Conservation (phyloP, 1,284 basidiomycete genomes). For the Puccinia coronata region DNA sequence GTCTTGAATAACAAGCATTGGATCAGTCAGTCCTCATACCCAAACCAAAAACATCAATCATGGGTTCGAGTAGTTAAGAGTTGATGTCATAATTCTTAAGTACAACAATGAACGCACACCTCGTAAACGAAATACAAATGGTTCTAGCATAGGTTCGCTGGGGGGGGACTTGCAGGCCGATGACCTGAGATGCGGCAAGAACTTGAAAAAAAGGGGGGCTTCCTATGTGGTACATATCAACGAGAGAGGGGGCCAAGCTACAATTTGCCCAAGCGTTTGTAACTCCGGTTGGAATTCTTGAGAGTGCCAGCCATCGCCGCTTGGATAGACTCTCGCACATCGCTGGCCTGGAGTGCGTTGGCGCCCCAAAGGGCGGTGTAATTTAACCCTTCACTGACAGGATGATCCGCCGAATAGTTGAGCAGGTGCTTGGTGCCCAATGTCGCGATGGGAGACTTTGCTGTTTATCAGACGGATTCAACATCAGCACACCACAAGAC, state of each 20-base stretch:
- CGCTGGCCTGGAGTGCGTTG: conserved; percentile 39
- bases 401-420: conserved; percentile 60
- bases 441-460: conserved; percentile 79
- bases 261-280: conserved; percentile 32
- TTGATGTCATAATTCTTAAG: too few relatives aligned
- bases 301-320: not conserved
- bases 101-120: too few relatives aligned
- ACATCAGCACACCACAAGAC: conserved; percentile 66
- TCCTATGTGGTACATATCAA: too few relatives aligned
- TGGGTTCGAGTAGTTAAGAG: too few relatives aligned
- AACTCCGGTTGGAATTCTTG: not conserved
- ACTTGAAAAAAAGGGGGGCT: too few relatives aligned
- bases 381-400: conserved; percentile 74
- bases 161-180: too few relatives aligned
- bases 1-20: too few relatives aligned
- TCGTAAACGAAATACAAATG: too few relatives aligned
- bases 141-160: not conserved
- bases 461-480: conserved; percentile 47
- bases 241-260: not conserved
- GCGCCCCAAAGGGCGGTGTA: conserved; percentile 80
- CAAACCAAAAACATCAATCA: too few relatives aligned
- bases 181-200: too few relatives aligned
- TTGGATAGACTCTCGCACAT: conserved; percentile 35
- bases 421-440: conserved; percentile 76
- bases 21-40: too few relatives aligned